Conservation (phyloP, 306 rosid species). For the Fragaria iinumae region DNA sequence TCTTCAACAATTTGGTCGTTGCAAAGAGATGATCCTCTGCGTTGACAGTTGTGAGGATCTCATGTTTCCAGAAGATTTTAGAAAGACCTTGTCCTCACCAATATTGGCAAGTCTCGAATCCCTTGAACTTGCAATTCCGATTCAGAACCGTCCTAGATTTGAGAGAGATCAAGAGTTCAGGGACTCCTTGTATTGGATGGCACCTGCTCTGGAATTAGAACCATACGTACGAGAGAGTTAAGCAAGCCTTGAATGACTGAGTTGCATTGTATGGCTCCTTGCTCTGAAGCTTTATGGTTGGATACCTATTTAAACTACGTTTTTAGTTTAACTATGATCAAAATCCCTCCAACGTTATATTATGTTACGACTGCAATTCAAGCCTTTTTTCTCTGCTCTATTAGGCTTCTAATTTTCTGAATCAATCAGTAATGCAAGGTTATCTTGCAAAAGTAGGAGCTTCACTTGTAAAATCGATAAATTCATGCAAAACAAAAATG, state of each 20-base stretch:
- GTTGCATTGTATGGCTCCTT: not conserved
- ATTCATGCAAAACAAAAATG: not conserved
- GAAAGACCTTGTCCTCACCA: not conserved
- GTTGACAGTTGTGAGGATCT: not conserved
- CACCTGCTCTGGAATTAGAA: not conserved
- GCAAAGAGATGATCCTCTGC: not conserved
- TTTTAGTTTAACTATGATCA: not conserved
- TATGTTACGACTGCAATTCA: not conserved
- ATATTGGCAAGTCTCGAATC: not conserved
- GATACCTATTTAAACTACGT: too few species aligned
- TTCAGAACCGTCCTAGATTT: not conserved
- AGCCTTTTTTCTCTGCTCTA: not conserved
- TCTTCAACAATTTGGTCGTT: not conserved
- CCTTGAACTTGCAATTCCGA: too few species aligned
- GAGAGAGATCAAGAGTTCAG: not conserved
- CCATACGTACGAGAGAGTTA: too few species aligned
- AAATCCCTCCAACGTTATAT: too few species aligned
- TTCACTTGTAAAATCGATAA: not conserved
- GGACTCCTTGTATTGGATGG: not conserved
- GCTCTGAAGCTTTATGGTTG: not conserved
- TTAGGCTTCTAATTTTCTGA: not conserved
- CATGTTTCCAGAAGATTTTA: not conserved
- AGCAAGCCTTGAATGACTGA: not conserved
- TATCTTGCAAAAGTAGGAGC: not conserved
- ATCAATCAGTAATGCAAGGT: not conserved